Percentiles rank a stretch among this genome's conserved stretches.
phyloP scores from a whole-genome alignment of 2,329 filamentous ascomycete species.

The Sporothrix humicola region DNA sequence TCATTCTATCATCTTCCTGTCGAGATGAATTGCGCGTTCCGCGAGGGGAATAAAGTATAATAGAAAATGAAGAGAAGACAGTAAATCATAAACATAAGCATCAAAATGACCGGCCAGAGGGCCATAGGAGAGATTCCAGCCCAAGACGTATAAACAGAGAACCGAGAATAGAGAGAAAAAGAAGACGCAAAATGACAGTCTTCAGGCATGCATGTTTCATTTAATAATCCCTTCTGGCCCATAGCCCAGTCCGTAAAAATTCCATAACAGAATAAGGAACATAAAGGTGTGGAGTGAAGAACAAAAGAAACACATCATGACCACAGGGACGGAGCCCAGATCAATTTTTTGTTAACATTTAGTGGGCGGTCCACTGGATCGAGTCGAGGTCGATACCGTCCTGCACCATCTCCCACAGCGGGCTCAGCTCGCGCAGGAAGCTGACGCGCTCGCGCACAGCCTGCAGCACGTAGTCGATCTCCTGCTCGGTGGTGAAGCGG shows the following conservation, averaged over 20 bases:
- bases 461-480: conserved; percentile 97
- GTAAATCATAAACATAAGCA: conserved; percentile 12
- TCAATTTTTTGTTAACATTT: not conserved
- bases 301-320: conserved; percentile 21
- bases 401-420: conserved; percentile 96
- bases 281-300: not conserved
- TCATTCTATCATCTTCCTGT: conserved; percentile 25
- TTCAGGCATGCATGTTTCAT: conserved; percentile 23
- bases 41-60: not conserved
- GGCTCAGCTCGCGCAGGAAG: conserved; percentile 92
- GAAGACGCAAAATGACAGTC: conserved; percentile 11
- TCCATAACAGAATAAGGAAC: not conserved
- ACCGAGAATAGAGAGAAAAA: not conserved
- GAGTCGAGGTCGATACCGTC: conserved; percentile 94
- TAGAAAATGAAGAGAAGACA: not conserved
- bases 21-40: not conserved
- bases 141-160: not conserved
- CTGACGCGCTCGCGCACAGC: conserved; percentile 88
- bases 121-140: conserved; percentile 22
- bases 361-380: conserved; percentile 98
- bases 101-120: conserved; percentile 24
- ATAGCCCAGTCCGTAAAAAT: not conserved
- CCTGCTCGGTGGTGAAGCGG: conserved; percentile 89
- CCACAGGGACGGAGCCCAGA: not conserved
- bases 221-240: not conserved